A percentile compares a stretch with the other conserved stretches of the same genome.
Evolutionary conservation across 2,329 filamentous ascomycete species (phyloP).

Genomic region (Stagonosporopsis rhizophila): DNA sequence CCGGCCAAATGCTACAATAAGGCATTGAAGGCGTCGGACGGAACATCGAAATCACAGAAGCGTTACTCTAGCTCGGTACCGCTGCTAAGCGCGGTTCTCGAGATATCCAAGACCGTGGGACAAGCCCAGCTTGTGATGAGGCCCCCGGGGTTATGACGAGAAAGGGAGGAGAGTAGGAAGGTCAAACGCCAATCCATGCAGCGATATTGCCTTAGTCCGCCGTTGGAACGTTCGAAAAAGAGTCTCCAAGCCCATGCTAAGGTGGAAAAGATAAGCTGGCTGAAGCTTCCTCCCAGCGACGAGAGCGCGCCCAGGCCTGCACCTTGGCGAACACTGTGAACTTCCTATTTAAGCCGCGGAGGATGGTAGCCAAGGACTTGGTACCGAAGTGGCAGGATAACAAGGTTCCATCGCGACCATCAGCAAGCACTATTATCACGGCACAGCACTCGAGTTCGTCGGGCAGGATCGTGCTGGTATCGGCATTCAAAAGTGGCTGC

Average conservation of each 20-base stretch:
- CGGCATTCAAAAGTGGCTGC: neutral
- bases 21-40: constrained; percentile 20
- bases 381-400: constrained; percentile 20
- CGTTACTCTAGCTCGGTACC: constrained; percentile 17
- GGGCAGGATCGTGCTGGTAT: neutral
- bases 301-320: constrained; percentile 19
- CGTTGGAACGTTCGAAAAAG: constrained; percentile 29
- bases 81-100: constrained; percentile 29
- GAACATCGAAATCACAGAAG: constrained; percentile 21
- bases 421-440: constrained; percentile 12
- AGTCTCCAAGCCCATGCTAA: constrained; percentile 31
- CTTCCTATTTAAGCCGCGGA: constrained; percentile 17
- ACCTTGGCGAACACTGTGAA: constrained; percentile 4
- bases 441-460: constrained; percentile 1
- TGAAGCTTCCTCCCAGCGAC: constrained; percentile 20
- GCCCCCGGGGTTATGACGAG: constrained; percentile 25
- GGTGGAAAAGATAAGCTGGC: constrained; percentile 29
- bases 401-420: constrained; percentile 20
- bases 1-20: constrained; percentile 7
- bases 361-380: constrained; percentile 31
- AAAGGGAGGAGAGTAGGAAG: constrained; percentile 29
- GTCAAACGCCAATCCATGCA: constrained; percentile 22
- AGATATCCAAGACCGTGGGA: constrained; percentile 30
- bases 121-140: constrained; percentile 18
- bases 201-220: constrained; percentile 15